Base-by-base conservation (phyloP, 441 rosid genomes). In the Raphanus hybrid region DNA sequence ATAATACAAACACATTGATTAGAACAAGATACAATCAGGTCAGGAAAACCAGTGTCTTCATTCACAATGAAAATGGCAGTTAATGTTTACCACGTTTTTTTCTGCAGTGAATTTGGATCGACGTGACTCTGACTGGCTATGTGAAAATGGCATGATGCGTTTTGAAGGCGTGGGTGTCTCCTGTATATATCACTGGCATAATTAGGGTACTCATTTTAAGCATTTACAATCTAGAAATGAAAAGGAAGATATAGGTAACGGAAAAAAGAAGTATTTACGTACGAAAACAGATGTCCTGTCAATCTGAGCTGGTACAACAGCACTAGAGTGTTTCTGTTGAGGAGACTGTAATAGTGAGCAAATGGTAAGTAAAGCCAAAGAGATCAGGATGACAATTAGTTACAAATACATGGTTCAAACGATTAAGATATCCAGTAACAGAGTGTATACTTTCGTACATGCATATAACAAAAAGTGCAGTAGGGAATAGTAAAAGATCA, bases 141-240 rank as follows among this genome's bases (percentile, higher is more conserved):
- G 58, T 15, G 58, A 15, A 54, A 54, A 54, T 15, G 58, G 58
- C 23, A 54, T 54, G 58, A 54, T 15, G 58, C 58, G 58, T 15
- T 54, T 54, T 54, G 58, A 54, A 54, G 58, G 58, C 3, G 58
- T 54, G 58, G 58, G 58, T 54, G 58, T 54, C 58, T 54, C 58
- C 58, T 54, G 20, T 15, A 52, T 52, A 54, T 54, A 54, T 54
- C 23, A 54, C 0, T 54, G 58, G 8, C 58, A 15, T 54, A 54
- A 54, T 54, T 15, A 54, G 23, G 57, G 58, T 54, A 54, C 10
- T 52, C 58, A 52, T 15, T 52, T 15, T 52, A 7, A 54, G 58
- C 58, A 54, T 54, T 15, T 54, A 54, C 58, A 54, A 54, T 16
- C 58, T 16, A 54, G 23, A 54, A 54, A 15, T 52, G 57, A 52